A percentile compares a stretch with the other conserved stretches of the same genome.
These are phyloP conservation scores for Amylocarpus encephaloides DNA, from an alignment of 2,329 filamentous ascomycete species.

Conservation along the genomic window DNA sequence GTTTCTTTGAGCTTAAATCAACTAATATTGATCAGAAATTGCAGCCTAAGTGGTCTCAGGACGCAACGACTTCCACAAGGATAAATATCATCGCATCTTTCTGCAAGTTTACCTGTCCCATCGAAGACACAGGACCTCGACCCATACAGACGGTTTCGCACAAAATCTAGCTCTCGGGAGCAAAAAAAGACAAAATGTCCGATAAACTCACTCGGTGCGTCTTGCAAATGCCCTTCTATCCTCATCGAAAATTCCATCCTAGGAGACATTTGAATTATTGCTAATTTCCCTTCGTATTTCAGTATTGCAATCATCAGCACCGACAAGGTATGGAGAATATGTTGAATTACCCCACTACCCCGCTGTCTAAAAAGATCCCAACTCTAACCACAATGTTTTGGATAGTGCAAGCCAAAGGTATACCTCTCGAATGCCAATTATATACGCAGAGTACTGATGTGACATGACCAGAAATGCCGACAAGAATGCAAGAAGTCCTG, in stretches of 20 bases:
- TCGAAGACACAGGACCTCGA: background rate
- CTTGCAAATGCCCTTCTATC: background rate
- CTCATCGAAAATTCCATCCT: background rate
- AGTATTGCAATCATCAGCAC: constrained; percentile 98
- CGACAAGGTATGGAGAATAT: constrained; percentile 70
- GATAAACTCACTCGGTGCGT: constrained; percentile 91
- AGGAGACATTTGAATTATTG: background rate
- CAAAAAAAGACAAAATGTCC: constrained; percentile 53
- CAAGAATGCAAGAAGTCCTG: constrained; percentile 99
- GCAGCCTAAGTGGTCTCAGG: background rate
- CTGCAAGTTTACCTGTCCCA: background rate
- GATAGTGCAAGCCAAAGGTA: constrained; percentile 83
- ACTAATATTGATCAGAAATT: background rate
- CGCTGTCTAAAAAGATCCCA: constrained; percentile 15
- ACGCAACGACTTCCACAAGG: background rate
- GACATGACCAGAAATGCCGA: constrained; percentile 72
- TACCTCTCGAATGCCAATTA: background rate
- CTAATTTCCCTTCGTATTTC: constrained; percentile 16
- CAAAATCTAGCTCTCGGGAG: background rate
- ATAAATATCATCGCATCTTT: background rate
- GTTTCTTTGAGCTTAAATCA: background rate
- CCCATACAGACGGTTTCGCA: background rate
- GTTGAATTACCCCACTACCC: constrained; percentile 37
- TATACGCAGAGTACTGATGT: constrained; percentile 25
- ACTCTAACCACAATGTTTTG: constrained; percentile 35